phyloP scores from a whole-genome alignment of 139 green algal genomes.

The Chlorella sp. region DNA sequence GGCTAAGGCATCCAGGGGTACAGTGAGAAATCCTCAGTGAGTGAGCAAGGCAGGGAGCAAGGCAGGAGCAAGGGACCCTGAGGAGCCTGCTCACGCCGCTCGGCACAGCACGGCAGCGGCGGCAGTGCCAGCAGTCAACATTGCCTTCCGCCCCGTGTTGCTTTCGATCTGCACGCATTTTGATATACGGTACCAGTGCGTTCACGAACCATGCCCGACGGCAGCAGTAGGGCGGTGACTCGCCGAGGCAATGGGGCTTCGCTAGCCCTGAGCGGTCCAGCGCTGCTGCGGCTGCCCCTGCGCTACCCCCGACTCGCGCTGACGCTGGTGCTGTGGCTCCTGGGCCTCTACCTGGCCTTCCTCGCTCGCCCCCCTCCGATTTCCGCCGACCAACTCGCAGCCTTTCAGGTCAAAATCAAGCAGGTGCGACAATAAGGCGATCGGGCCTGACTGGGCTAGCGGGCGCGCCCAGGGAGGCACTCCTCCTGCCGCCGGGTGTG shows the following conservation, averaged over 20 bases:
- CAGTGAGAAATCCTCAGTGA: no score
- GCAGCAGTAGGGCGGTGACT: neutral
- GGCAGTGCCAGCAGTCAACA: no score
- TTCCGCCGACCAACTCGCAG: neutral
- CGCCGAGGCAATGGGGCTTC: neutral
- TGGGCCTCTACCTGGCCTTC: conserved; percentile 21
- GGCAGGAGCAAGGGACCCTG: no score
- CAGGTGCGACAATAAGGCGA: neutral
- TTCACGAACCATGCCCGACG: neutral
- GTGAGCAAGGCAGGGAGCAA: no score
- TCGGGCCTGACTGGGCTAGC: neutral
- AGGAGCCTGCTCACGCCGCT: no score
- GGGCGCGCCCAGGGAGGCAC: neutral
- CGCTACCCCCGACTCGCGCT: neutral
- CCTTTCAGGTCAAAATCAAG: conserved; percentile 26
- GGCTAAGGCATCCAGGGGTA: no score
- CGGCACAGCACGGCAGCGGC: no score
- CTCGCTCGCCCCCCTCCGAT: neutral
- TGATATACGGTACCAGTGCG: no score
- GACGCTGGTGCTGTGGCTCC: neutral
- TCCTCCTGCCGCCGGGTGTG: neutral
- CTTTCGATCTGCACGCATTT: no score
- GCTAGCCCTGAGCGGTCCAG: neutral
- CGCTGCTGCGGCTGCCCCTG: neutral
- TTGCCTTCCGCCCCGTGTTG: no score